Conservation (phyloP, 176 grass and related monocot species). For the Coix lacrymajobi region DNA sequence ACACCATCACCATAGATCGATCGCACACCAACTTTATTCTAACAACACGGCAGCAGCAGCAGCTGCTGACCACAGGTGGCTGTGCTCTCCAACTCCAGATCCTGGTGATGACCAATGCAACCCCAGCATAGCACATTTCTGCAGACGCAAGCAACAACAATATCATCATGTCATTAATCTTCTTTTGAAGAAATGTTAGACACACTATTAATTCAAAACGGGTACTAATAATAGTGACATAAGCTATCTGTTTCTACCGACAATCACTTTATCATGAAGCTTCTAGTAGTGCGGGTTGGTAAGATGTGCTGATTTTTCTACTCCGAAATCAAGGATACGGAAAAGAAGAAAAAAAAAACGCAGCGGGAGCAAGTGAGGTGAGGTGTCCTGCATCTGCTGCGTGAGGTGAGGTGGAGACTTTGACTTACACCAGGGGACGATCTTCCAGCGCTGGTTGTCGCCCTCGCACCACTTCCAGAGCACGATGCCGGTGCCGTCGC, state of each 20-base stretch:
- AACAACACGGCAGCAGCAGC: slow-evolving; percentile 25
- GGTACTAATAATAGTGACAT: background rate
- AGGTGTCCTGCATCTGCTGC: background rate
- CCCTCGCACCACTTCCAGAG: slow-evolving; percentile 97
- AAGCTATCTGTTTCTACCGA: background rate
- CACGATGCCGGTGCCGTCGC: slow-evolving; percentile 68
- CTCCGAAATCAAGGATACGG: background rate
- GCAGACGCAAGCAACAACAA: slow-evolving; percentile 20
- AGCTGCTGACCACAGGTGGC: background rate
- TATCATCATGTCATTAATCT: background rate
- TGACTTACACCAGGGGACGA: slow-evolving; percentile 70
- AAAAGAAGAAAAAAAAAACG: background rate
- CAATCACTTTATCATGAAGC: background rate
- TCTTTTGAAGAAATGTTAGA: background rate
- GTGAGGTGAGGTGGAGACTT: background rate
- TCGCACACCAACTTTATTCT: slow-evolving; percentile 35
- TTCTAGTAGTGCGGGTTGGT: background rate
- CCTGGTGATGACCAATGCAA: slow-evolving; percentile 29
- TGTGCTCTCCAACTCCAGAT: slow-evolving; percentile 16
- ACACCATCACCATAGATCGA: slow-evolving; percentile 21
- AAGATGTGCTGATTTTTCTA: background rate
- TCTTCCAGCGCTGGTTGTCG: slow-evolving; percentile 97
- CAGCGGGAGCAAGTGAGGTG: background rate
- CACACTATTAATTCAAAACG: background rate
- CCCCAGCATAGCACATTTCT: slow-evolving; percentile 22